Percentiles rank a stretch among this genome's conserved stretches.
These are phyloP conservation scores for Rhododendron williamsianum DNA, from an alignment of 148 eudicot species.

Conservation along the genomic window DNA sequence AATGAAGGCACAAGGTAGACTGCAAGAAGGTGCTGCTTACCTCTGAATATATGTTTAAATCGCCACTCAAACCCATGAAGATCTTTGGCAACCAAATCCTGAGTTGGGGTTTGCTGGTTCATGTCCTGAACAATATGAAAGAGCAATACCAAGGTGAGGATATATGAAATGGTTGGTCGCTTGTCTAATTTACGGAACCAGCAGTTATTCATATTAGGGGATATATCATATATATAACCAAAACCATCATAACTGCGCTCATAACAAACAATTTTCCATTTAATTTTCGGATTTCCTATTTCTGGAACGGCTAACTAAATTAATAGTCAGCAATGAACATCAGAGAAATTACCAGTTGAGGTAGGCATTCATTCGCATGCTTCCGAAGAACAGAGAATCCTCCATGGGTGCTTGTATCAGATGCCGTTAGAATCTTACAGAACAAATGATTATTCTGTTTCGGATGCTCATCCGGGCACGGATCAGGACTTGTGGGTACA, in stretches of 20 bases:
- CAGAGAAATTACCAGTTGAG: slow-evolving; percentile 56
- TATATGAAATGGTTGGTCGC: background rate
- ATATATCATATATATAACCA: background rate
- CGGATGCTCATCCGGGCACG: slow-evolving; percentile 41
- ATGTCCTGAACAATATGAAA: slow-evolving; percentile 48
- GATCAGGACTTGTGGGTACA: slow-evolving; percentile 57
- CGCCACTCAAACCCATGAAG: slow-evolving; percentile 90
- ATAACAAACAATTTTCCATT: background rate
- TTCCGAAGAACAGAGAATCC: slow-evolving; percentile 93
- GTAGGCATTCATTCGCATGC: slow-evolving; percentile 89
- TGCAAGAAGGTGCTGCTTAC: slow-evolving; percentile 24
- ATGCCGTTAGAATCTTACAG: slow-evolving; percentile 77
- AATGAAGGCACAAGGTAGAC: background rate
- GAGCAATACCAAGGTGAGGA: slow-evolving; percentile 3
- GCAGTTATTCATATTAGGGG: no score
- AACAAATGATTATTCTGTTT: slow-evolving; percentile 54
- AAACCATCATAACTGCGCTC: background rate
- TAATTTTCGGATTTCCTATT: background rate
- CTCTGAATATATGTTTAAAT: slow-evolving; percentile 86
- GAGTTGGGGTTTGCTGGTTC: slow-evolving; percentile 70
- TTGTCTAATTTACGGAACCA: background rate
- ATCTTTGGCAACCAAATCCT: slow-evolving; percentile 81
- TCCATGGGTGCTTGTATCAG: slow-evolving; percentile 96
- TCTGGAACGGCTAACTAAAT: background rate
- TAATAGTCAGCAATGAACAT: slow-evolving; percentile 5